Conservation (phyloP, 139 green algal genomes). For the Astrephomene gubernaculifera region DNA sequence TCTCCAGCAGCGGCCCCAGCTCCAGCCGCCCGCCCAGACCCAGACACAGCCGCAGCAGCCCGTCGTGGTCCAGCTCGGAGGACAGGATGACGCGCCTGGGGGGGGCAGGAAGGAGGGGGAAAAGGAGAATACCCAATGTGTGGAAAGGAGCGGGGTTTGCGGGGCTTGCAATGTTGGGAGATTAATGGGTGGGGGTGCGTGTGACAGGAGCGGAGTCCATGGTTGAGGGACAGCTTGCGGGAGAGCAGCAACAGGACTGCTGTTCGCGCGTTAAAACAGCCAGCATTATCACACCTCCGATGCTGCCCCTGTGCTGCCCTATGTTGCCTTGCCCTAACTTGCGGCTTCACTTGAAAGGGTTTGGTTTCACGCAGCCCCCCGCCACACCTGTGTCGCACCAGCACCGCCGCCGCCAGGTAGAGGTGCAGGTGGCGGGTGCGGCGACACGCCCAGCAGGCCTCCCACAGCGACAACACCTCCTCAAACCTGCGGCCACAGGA, state of each 20-base stretch:
- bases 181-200: too few species aligned
- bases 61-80: constrained; percentile 78
- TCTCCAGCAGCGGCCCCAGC: constrained; percentile 68
- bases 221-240: too few species aligned
- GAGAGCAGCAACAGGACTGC: too few species aligned
- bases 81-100: constrained; percentile 31
- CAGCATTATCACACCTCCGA: too few species aligned
- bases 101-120: not conserved
- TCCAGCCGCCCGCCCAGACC: constrained; percentile 72
- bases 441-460: constrained; percentile 83
- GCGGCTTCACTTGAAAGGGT: too few species aligned
- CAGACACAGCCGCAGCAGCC: constrained; percentile 80
- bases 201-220: too few species aligned
- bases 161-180: not conserved
- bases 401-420: constrained; percentile 83
- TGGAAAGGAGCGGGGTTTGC: not conserved
- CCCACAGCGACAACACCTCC: constrained; percentile 89
- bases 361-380: too few species aligned
- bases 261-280: too few species aligned
- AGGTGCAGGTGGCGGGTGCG: constrained; percentile 83
- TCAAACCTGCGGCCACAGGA: constrained; percentile 36
- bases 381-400: constrained; percentile 76
- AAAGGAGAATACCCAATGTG: not conserved
- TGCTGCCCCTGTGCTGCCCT: too few species aligned
- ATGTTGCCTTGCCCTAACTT: too few species aligned